Evolutionary conservation across 352 stramenopile species (phyloP).

Genomic region (Nothophytophthora sp.): DNA sequence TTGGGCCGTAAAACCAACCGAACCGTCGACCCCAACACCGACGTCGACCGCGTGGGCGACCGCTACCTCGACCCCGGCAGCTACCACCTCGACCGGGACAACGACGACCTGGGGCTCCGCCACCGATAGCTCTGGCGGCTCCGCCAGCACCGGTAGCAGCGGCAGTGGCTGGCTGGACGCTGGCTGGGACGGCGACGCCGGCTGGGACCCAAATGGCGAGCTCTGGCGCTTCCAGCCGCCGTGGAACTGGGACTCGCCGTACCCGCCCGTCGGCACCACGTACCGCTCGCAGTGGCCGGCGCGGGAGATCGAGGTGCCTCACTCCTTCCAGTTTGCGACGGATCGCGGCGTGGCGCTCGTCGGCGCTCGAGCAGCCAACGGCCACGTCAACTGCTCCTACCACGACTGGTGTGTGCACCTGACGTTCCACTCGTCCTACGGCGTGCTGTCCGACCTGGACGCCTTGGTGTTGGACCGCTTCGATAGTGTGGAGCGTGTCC

Average conservation of each 20-base stretch:
- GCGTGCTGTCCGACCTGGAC: constrained; percentile 48
- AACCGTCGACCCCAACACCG: no score
- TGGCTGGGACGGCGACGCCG: constrained; percentile 4
- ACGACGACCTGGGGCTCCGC: no score
- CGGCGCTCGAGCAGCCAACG: constrained; percentile 4
- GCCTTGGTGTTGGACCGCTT: constrained; percentile 50
- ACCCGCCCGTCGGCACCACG: constrained; percentile 21
- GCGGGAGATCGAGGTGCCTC: constrained; percentile 1
- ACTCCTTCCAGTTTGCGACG: not conserved
- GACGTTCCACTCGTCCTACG: constrained; percentile 47
- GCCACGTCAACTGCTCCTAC: constrained; percentile 4
- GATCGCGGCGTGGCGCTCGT: not conserved
- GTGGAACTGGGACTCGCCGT: constrained; percentile 24
- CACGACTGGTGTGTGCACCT: constrained; percentile 29
- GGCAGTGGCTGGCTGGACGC: constrained; percentile 15
- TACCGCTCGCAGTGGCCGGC: constrained; percentile 19
- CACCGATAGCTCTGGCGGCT: constrained; percentile 2
- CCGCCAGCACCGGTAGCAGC: constrained; percentile 9
- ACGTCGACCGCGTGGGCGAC: no score
- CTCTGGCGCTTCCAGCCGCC: constrained; percentile 19
- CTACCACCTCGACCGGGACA: constrained; percentile 2
- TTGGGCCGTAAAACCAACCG: no score
- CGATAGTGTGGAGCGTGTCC: constrained; percentile 14
- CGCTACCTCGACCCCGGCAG: constrained; percentile 1
- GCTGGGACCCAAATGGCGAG: constrained; percentile 10